Base-by-base conservation (phyloP, 106 monocot genomes). In the Platanthera zijinensis region DNA sequence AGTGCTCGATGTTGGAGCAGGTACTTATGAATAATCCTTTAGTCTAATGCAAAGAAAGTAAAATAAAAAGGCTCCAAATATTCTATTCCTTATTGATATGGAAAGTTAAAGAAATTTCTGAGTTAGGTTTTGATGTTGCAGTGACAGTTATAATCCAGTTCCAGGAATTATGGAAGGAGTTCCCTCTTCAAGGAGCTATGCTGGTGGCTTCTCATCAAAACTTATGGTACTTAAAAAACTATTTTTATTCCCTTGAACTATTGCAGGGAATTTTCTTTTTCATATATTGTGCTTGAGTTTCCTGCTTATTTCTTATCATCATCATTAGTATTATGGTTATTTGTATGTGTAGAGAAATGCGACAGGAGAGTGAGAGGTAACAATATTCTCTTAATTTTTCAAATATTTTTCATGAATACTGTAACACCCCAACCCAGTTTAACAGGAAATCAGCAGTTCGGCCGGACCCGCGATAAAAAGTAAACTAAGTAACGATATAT, bases 1-100 rank as follows among this genome's bases (percentile, higher is more conserved):
- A 94, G 90, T 64, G 99, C 99, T 78, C 91, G 92, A 18, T 99
- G 99, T 81, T 99, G 99, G 99, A 94, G 88, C 74, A 92, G 97
- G 97, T 94, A 89, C 46, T 21, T 48, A 48, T 25, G 28, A 52
- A 52, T 25, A 30, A 52, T 48, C 45, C 14, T 10, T 69, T 69
- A 39, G 11, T 25, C 4, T 46, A 45, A 32, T 47, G 4, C 13
- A 48, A 48, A 47, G 47, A 68, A 68, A 70, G 48, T 47, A 6
- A 47, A 70, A 70, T 70, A 48, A 9, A n/a, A 62, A 69, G 11
- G 0, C 2, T 48, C 10, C 11, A 66, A 66, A 39, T 66, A 30
- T 56, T 32, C 25, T 30, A 4, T 66, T 66, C 32, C 11, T 32
- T 25, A 11, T 66, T 2, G 5, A 30, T 66, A 12, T 32, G 7